phyloP scores from a whole-genome alignment of 2,329 filamentous ascomycete species.

The Ophiostoma piceae region DNA sequence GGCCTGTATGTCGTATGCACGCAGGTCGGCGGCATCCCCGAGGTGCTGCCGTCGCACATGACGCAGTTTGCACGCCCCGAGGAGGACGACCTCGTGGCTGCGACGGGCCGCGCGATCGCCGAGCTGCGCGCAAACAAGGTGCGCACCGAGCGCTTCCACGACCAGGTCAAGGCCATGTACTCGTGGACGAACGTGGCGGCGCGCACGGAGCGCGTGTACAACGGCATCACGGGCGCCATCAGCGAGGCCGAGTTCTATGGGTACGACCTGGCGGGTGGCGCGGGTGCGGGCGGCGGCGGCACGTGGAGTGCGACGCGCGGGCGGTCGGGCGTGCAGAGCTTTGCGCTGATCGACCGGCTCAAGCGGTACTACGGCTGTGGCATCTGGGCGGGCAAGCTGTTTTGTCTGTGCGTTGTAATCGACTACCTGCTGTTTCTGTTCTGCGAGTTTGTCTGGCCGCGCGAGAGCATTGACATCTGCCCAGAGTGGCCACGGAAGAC shows the following conservation, averaged over 20 bases:
- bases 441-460: conserved; percentile 79
- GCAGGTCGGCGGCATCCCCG: conserved; percentile 91
- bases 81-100: conserved; percentile 86
- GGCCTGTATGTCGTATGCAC: conserved; percentile 96
- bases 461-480: conserved; percentile 81
- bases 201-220: conserved; percentile 90
- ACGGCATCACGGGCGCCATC: conserved; percentile 83
- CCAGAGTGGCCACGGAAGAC: conserved; percentile 85
- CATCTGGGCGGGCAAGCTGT: conserved; percentile 96
- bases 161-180: conserved; percentile 97
- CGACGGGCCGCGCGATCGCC: conserved; percentile 83
- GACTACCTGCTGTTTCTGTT: conserved; percentile 89
- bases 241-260: conserved; percentile 85
- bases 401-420: conserved; percentile 88
- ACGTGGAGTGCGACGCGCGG: conserved; percentile 65
- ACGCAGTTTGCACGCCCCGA: conserved; percentile 95
- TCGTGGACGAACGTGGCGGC: conserved; percentile 94
- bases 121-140: conserved; percentile 80
- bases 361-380: conserved; percentile 98
- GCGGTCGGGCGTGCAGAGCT: conserved; percentile 68
- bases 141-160: conserved; percentile 88
- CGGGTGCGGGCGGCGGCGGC: conserved; percentile 27
- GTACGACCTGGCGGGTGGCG: conserved; percentile 52
- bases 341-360: conserved; percentile 86
- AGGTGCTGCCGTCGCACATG: conserved; percentile 94